phyloP scores from a whole-genome alignment of 2,329 filamentous ascomycete genomes.

The Plenodomus tracheiphilus region DNA sequence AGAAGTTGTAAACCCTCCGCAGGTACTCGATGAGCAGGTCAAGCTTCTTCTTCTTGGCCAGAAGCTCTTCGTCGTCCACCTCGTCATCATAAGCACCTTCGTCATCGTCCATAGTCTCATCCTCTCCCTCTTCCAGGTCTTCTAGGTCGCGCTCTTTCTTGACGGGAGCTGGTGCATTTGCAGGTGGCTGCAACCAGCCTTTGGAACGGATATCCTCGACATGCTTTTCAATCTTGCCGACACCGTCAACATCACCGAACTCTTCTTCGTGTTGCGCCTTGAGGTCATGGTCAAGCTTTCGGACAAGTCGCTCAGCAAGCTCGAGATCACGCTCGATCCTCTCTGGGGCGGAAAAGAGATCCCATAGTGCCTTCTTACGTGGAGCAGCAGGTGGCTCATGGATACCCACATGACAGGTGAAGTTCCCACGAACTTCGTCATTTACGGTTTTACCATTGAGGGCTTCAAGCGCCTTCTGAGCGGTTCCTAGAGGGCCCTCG shows the following conservation, averaged over 20 bases:
- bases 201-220: constrained; percentile 79
- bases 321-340: constrained; percentile 88
- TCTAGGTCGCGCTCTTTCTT: constrained; percentile 67
- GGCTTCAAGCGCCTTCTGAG: constrained; percentile 87
- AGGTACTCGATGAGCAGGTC: constrained; percentile 96
- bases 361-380: constrained; percentile 94
- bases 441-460: constrained; percentile 98
- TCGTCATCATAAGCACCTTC: constrained; percentile 73
- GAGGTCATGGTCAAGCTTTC: constrained; percentile 83
- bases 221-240: constrained; percentile 79
- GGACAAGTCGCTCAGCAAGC: constrained; percentile 78
- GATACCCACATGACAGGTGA: constrained; percentile 95
- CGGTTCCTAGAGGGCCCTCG: constrained; percentile 56
- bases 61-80: constrained; percentile 83
- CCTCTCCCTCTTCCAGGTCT: constrained; percentile 77
- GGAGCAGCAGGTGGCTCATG: constrained; percentile 86
- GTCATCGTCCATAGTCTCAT: constrained; percentile 61
- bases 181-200: constrained; percentile 73
- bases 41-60: constrained; percentile 94
- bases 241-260: constrained; percentile 59
- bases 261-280: constrained; percentile 64
- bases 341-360: constrained; percentile 92
- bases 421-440: constrained; percentile 90
- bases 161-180: constrained; percentile 53
- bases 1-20: constrained; percentile 96